phyloP scores from a whole-genome alignment of 805 yeast genomes.

The Candida palmyrensis region DNA sequence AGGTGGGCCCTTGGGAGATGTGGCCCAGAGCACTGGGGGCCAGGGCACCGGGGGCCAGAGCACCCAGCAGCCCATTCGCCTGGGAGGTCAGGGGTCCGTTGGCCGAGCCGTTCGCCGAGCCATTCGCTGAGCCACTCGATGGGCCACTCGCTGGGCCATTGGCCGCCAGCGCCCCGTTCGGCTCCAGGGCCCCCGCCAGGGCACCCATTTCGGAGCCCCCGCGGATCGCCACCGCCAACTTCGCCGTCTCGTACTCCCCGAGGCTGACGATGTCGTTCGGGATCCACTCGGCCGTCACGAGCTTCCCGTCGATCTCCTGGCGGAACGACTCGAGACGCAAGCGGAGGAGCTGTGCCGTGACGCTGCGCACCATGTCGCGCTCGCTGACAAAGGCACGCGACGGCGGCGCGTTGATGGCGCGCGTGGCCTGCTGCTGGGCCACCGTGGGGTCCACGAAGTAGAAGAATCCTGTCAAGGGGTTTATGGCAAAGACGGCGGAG shows the following conservation, averaged over 20 bases:
- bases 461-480: constrained; percentile 36
- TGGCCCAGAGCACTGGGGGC: too few species aligned
- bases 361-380: constrained; percentile 22
- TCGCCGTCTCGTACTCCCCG: constrained; percentile 41
- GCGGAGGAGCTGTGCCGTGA: constrained; percentile 34
- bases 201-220: not conserved
- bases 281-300: constrained; percentile 67
- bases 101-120: too few species aligned
- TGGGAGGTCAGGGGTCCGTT: too few species aligned
- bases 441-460: constrained; percentile 37
- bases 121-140: too few species aligned
- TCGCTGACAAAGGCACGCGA: constrained; percentile 21
- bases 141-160: too few species aligned
- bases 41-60: too few species aligned
- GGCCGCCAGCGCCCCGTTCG: too few species aligned
- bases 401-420: constrained; percentile 24
- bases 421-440: constrained; percentile 25
- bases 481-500: constrained; percentile 31
- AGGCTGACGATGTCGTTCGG: constrained; percentile 50
- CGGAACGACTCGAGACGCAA: constrained; percentile 46
- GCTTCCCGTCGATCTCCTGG: constrained; percentile 48
- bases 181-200: too few species aligned
- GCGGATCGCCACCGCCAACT: constrained; percentile 17
- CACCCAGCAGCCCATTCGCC: too few species aligned
- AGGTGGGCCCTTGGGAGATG: too few species aligned